These are phyloP conservation scores for Scedosporium dehoogii DNA, from an alignment of 2,329 filamentous ascomycete genomes.

Conservation along the genomic window DNA sequence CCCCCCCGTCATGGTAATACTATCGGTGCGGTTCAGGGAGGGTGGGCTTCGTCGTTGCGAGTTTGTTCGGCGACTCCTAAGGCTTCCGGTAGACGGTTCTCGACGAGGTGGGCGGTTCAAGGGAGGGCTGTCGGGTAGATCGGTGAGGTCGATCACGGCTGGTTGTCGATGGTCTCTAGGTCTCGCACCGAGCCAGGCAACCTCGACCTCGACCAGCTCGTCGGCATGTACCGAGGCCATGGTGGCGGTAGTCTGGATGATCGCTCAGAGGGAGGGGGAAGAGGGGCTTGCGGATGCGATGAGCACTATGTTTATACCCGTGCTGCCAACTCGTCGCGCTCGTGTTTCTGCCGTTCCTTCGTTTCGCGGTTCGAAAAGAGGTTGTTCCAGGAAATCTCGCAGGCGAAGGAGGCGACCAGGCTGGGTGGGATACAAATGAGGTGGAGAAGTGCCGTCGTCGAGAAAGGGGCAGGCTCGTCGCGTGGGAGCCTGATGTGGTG, in stretches of 20 bases:
- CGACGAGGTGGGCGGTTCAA: neutral
- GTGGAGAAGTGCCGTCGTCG: neutral
- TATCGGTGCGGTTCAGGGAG: slow-evolving; percentile 32
- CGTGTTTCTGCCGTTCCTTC: neutral
- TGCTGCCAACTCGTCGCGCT: neutral
- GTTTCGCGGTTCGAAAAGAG: too few species aligned
- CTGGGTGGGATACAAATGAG: too few species aligned
- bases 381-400: too few species aligned
- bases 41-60: slow-evolving; percentile 31
- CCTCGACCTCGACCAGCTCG: slow-evolving; percentile 24
- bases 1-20: slow-evolving; percentile 20
- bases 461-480: neutral
- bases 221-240: slow-evolving; percentile 12
- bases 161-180: slow-evolving; percentile 4
- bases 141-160: slow-evolving; percentile 38
- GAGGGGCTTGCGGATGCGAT: neutral
- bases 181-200: slow-evolving; percentile 7
- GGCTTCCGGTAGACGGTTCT: slow-evolving; percentile 19
- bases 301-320: neutral
- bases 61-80: slow-evolving; percentile 25
- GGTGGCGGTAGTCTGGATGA: neutral
- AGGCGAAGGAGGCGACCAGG: too few species aligned
- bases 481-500: slow-evolving; percentile 12
- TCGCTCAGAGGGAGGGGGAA: neutral
- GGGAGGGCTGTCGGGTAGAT: slow-evolving; percentile 36